phyloP scores from a whole-genome alignment of 108 stramenopile species.

The Skeletonema marinoi region DNA sequence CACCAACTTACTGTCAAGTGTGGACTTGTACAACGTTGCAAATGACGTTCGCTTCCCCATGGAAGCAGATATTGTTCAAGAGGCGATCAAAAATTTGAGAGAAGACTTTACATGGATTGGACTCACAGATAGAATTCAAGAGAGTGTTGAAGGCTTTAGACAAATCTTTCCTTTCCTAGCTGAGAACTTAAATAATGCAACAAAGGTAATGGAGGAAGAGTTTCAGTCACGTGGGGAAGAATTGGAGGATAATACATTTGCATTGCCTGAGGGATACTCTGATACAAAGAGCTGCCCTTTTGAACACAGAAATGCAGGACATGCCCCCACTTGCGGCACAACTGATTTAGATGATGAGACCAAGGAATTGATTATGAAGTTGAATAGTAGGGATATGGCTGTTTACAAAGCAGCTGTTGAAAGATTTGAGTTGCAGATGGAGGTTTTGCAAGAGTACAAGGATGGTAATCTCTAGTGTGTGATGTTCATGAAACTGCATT shows the following conservation, averaged over 20 bases:
- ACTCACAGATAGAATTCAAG: slow-evolving; percentile 61
- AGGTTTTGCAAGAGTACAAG: slow-evolving; percentile 43
- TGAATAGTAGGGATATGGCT: slow-evolving; percentile 72
- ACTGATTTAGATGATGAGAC: slow-evolving; percentile 67
- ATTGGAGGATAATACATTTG: slow-evolving; percentile 36
- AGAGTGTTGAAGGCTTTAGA: slow-evolving; percentile 52
- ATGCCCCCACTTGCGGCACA: slow-evolving; percentile 66
- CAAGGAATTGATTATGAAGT: slow-evolving; percentile 46
- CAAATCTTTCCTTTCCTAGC: slow-evolving; percentile 73
- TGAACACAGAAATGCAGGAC: slow-evolving; percentile 38
- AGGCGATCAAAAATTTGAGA: slow-evolving; percentile 71
- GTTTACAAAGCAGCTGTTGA: slow-evolving; percentile 71
- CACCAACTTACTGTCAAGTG: slow-evolving; percentile 60
- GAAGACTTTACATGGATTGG: slow-evolving; percentile 73
- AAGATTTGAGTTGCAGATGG: slow-evolving; percentile 64
- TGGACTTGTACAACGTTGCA: slow-evolving; percentile 48
- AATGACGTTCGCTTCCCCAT: slow-evolving; percentile 48
- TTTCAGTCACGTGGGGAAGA: slow-evolving; percentile 8
- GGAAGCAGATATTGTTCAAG: slow-evolving; percentile 49
- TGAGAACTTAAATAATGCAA: slow-evolving; percentile 30
- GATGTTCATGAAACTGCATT: neutral
- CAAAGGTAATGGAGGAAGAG: neutral
- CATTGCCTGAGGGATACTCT: slow-evolving; percentile 57
- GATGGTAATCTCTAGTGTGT: neutral
- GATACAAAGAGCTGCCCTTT: slow-evolving; percentile 66